Base-by-base conservation (phyloP, 2,329 filamentous ascomycete genomes). In the Thielaviopsis euricoi region DNA sequence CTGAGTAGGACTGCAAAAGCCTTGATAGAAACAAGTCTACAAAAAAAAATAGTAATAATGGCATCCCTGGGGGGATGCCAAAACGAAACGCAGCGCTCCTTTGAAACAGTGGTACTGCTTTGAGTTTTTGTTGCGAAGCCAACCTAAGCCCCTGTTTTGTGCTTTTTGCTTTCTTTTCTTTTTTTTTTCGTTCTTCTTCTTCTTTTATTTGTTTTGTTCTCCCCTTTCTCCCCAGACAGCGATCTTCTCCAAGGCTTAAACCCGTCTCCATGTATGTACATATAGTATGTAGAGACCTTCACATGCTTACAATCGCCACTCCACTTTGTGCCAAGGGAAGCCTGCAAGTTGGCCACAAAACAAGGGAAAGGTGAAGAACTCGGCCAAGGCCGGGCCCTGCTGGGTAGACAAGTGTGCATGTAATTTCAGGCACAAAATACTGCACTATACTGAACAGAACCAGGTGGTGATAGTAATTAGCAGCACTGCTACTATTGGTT, bases 31-130 rank as follows among this genome's bases (percentile, higher is more conserved):
- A 10, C 7, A 48, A 19, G 7, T 21, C 7, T 2, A n/a, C 6
- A 12, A 33, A 33, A 33, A 6, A 33, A 15, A n/a, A 40, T 3
- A 3, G 15, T 4, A 43, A n/a, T 17, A 43, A 43, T 17, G 37
- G 37, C 37, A 15, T 6, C 13, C 17, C 37, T n/a, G 17, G 13
- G 13, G 10, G 7, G 9, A 4, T 48, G 43, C 17, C 43, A 48
- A 48, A 56, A 56, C 43, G 43, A 50, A 56, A 56, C 43, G 49
- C 40, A 56, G 22, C 21, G 23, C 43, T 48, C 54, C n/a, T 50
- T 56, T 56, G 54, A 56, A 56, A 56, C 54, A 56, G 43, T 25
- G 40, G 12, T 23, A 55, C 43, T 29, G 15, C 29, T 22, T 21
- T 25, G 15, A 10, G 9, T n/a, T 52, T 26, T 23, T 3, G 13